Evolutionary conservation across 2,329 filamentous ascomycete genomes (phyloP).

Genomic region (Allantophomopsis lycopodina): DNA sequence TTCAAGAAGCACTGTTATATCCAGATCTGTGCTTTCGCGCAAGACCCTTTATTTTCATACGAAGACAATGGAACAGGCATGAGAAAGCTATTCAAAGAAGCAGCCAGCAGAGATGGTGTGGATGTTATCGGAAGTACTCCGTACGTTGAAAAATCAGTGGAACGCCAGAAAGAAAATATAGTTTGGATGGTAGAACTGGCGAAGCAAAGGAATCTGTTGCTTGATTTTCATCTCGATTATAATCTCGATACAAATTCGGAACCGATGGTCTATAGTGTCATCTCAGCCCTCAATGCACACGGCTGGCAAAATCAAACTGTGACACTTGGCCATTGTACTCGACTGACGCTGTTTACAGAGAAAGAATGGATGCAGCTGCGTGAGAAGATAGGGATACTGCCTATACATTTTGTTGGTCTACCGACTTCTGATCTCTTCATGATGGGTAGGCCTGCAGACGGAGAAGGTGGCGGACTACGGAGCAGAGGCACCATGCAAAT

Average conservation of each 20-base stretch:
- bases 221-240: constrained; percentile 65
- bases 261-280: constrained; percentile 37
- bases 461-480: constrained; percentile 14
- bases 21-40: constrained; percentile 59
- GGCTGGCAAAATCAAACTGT: constrained; percentile 29
- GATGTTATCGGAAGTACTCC: constrained; percentile 55
- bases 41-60: constrained; percentile 51
- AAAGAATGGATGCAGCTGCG: constrained; percentile 35
- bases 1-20: constrained; percentile 39
- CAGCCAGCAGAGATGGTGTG: constrained; percentile 29
- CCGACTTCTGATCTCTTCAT: constrained; percentile 62
- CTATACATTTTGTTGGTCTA: constrained; percentile 53
- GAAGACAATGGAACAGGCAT: constrained; percentile 33
- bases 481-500: constrained; percentile 49
- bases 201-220: constrained; percentile 32
- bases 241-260: constrained; percentile 36
- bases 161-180: constrained; percentile 39
- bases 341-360: constrained; percentile 39
- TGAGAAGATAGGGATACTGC: constrained; percentile 33
- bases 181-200: constrained; percentile 46
- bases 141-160: constrained; percentile 45
- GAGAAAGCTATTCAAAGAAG: constrained; percentile 30
- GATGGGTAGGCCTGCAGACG: constrained; percentile 36
- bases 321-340: constrained; percentile 55
- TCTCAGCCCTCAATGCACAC: constrained; percentile 30